phyloP scores from a whole-genome alignment of 1,284 basidiomycete species.

The Fomitopsis palustris region DNA sequence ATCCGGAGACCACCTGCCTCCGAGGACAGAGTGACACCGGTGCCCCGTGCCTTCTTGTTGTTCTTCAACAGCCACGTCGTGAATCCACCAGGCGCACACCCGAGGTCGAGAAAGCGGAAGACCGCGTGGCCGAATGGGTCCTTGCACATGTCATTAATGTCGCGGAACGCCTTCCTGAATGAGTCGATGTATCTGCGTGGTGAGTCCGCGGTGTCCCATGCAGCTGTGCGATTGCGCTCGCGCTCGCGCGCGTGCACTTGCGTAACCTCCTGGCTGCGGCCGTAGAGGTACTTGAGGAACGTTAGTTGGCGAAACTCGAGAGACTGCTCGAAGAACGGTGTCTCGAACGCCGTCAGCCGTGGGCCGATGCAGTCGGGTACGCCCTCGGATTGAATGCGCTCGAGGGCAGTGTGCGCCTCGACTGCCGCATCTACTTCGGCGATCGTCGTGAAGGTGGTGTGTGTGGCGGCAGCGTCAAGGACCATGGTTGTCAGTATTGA shows the following conservation, averaged over 20 bases:
- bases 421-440: background rate
- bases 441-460: background rate
- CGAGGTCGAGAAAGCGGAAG: constrained; percentile 18
- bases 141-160: constrained; percentile 2
- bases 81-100: constrained; percentile 20
- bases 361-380: background rate
- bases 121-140: constrained; percentile 7
- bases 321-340: constrained; percentile 6
- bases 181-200: background rate
- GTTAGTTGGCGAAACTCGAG: background rate
- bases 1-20: constrained; percentile 7
- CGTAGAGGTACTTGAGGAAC: constrained; percentile 6
- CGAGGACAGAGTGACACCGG: constrained; percentile 18
- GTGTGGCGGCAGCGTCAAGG: background rate
- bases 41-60: constrained; percentile 12
- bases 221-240: background rate
- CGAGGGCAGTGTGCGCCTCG: background rate
- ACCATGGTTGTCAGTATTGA: background rate
- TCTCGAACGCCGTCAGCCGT: constrained; percentile 3
- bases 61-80: constrained; percentile 15
- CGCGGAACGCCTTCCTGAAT: constrained; percentile 4
- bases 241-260: constrained; percentile 6
- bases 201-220: background rate
- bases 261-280: background rate
- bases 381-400: background rate